Evolutionary conservation across 495 filamentous ascomycete species (phyloP).

Genomic region (Neurospora sp.): DNA sequence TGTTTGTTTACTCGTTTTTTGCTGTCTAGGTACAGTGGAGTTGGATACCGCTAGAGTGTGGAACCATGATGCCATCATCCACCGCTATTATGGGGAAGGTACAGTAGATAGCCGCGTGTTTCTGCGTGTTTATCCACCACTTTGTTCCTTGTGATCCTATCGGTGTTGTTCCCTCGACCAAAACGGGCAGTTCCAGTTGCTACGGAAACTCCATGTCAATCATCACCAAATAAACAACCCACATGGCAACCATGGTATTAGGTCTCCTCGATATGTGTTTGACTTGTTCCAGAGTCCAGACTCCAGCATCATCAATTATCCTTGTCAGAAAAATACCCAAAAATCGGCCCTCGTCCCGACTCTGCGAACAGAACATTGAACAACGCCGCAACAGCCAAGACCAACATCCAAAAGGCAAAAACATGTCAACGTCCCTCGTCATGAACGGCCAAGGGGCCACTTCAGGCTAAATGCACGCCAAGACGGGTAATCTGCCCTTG

Average conservation of each 20-base stretch:
- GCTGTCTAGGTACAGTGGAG: not conserved
- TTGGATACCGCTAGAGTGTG: not conserved
- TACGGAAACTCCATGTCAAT: not conserved
- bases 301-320: not conserved
- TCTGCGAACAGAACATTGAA: not conserved
- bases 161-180: not conserved
- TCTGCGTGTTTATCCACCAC: not conserved
- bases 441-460: not conserved
- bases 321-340: not conserved
- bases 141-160: not conserved
- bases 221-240: not conserved
- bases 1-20: not conserved
- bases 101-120: not conserved
- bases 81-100: not conserved
- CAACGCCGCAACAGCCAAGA: not conserved
- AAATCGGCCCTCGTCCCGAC: not conserved
- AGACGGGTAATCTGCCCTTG: slow-evolving; percentile 14
- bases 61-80: not conserved
- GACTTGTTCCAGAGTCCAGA: not conserved
- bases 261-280: no score
- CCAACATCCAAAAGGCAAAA: not conserved
- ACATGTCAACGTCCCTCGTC: not conserved
- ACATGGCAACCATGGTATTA: not conserved
- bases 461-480: slow-evolving; percentile 20
- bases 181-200: not conserved